Evolutionary conservation across 495 filamentous ascomycete species (phyloP), one percentile per base, ranked within the genome.

Genomic region (Penicillium fimorum): DNA sequence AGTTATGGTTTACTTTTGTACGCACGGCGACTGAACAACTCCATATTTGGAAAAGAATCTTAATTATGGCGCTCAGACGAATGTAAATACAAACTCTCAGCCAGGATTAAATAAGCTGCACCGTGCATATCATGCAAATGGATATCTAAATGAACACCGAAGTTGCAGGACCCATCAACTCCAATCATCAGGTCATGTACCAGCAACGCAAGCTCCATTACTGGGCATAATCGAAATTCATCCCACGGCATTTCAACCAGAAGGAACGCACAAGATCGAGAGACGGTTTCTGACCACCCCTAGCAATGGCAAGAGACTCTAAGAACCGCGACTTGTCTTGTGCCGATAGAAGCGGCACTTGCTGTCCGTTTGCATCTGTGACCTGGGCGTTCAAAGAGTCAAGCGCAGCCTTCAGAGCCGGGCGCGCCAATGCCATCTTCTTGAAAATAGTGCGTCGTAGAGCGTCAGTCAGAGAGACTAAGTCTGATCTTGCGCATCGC

Each of bases 381-480:
- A 55, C 47, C 37, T 59, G 63, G 3, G 55, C 48, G 17, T 66
- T 66, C 81, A 96, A 37, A 70, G 61, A 40, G 60, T 73, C 77
- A 27, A 92, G 85, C 18, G 81, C 78, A 10, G 71, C 65, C 2
- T 75, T 70, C 0, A 96, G 82, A 58, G 83, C 82, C 8, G 78
- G 74, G n/a, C 83, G 85, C 0, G 87, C 83, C 57, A 90, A 84
- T 1, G 65, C 70, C n/a, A 81, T 76, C 18, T 91, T 83, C 32
- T 82, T 77, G 53, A 83, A 81, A 3, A 96, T 76, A 3, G 94
- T 72, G 59, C 86, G 88, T 71, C 89, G 88, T 17, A 96, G 78
- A 27, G 89, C 89, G 44, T 93, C 89, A 53, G 79, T 82, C 6
- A 96, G 76, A 58, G 78, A 83, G 47, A 91, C 87, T 0, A 96